A percentile compares a stretch with the other conserved stretches of the same genome.
Evolutionary conservation across 2,329 filamentous ascomycete genomes (phyloP).

Genomic region (Zopfia rhizophila): DNA sequence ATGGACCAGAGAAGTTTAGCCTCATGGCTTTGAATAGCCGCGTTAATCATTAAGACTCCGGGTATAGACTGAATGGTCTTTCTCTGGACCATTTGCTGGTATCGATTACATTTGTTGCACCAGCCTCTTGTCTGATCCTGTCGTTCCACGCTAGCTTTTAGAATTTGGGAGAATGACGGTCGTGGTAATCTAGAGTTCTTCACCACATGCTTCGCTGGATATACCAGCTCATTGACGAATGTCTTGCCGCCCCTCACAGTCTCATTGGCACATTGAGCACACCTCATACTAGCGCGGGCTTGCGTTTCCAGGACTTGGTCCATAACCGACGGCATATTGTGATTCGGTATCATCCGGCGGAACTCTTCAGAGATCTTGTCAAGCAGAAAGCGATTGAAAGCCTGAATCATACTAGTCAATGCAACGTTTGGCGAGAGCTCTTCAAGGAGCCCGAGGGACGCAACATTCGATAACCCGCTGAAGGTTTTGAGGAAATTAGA

Average conservation of each 20-base stretch:
- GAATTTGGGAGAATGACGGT: conserved; percentile 81
- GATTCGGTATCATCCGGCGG: conserved; percentile 70
- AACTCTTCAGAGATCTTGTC: conserved; percentile 83
- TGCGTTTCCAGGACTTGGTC: conserved; percentile 79
- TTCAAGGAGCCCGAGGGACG: conserved; percentile 82
- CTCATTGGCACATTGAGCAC: conserved; percentile 87
- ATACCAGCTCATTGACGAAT: conserved; percentile 86
- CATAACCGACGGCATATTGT: conserved; percentile 66
- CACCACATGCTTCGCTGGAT: conserved; percentile 71
- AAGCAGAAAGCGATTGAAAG: conserved; percentile 84
- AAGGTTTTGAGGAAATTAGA: conserved; percentile 94
- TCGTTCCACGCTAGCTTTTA: conserved; percentile 92
- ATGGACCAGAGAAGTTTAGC: conserved; percentile 86
- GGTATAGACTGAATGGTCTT: conserved; percentile 87
- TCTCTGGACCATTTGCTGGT: conserved; percentile 85
- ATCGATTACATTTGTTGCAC: conserved; percentile 90
- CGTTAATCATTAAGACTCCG: conserved; percentile 86
- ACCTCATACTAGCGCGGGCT: conserved; percentile 79
- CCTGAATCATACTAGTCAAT: conserved; percentile 84
- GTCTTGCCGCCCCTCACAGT: conserved; percentile 81
- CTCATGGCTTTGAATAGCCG: conserved; percentile 77
- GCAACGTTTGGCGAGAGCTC: conserved; percentile 79
- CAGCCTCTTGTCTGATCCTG: conserved; percentile 91
- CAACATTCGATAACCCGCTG: conserved; percentile 81
- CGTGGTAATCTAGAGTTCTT: conserved; percentile 65